Base-by-base conservation (phyloP, 2,329 filamentous ascomycete species). In the Botryotinia globosa region DNA sequence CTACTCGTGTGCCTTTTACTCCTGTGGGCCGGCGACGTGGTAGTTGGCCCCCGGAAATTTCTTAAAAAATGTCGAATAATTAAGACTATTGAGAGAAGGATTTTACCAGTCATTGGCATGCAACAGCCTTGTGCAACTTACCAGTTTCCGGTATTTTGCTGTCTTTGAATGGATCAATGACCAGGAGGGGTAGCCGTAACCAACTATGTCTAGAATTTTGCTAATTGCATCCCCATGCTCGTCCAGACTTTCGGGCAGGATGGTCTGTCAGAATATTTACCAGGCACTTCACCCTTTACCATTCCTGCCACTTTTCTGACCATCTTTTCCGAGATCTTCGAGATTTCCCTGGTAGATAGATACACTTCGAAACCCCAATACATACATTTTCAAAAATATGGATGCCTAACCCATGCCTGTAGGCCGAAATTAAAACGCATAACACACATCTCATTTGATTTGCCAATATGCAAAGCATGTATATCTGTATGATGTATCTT, bases 231-330 rank as follows among this genome's bases (percentile, higher is more conserved):
- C 22, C 58, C 73, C 74, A 61, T 69, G 67, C 56, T 54, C 39
- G 58, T 32, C 72, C 69, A 71, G 68, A 39, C 22, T 45, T 64
- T 72, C 66, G 62, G 72, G 74, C 61, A 65, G 58, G 62, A 69
- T 58, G 34, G 32, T 12, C 61, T 51, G 59, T 62, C 25, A 3
- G 59, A 37, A 34, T 56, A 32, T n/a, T 18, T 44, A 16, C n/a
- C 18, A 44, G 9, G 39, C 3, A 20, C 44, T n/a, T 65, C n/a
- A 65, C 29, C 12, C 20, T 45, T 63, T 63, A 51, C 9, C 42
- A 42, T 70, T 44, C 18, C 9, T 54, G 44, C 42, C 58, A 44
- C n/a, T 70, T 58, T 70, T 51, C 42, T 45, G 29, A n/a, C 20
- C 25, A 42, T 61, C 12, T n/a, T 48, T 65, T 51, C 32, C 63